Evolutionary conservation across 768 basidiomycete genomes (phyloP).

Genomic region (Tremella fuciformis): DNA sequence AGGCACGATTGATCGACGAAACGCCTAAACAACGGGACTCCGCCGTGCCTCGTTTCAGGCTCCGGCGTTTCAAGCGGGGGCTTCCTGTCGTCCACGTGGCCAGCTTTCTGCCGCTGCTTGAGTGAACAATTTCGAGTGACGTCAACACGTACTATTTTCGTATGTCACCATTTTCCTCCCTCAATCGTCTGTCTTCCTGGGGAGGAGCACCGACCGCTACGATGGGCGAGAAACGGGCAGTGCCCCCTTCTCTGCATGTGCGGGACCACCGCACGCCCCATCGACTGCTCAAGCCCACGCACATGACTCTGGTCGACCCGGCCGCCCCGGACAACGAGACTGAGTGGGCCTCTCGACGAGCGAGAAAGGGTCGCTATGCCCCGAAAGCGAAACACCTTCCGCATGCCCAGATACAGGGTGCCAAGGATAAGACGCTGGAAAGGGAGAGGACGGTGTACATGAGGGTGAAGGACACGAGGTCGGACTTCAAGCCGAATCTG

Average conservation of each 20-base stretch:
- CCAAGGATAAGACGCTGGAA: constrained; percentile 4
- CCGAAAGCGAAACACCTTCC: constrained; percentile 24
- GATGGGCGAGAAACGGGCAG: no score
- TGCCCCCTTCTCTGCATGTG: neutral
- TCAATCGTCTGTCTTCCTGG: no score
- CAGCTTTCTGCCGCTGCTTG: no score
- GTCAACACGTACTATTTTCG: no score
- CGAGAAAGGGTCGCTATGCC: constrained; percentile 41
- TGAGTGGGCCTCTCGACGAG: constrained; percentile 33
- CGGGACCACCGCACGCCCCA: constrained; percentile 10
- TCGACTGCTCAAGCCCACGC: constrained; percentile 12
- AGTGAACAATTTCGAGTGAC: no score
- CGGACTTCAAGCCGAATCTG: constrained; percentile 38
- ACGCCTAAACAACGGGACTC: no score
- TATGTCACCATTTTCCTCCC: no score
- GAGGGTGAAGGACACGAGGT: constrained; percentile 22
- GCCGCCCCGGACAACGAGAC: neutral
- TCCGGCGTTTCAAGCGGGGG: no score
- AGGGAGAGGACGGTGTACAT: constrained; percentile 6
- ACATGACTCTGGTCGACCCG: constrained; percentile 4
- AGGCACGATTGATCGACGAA: no score
- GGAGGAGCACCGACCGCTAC: no score
- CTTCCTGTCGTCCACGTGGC: no score
- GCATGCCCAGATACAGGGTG: constrained; percentile 2
- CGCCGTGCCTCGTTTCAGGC: no score